Evolutionary conservation across 202 grass and related monocot genomes (phyloP).

Genomic region (Zoysia matrella): DNA sequence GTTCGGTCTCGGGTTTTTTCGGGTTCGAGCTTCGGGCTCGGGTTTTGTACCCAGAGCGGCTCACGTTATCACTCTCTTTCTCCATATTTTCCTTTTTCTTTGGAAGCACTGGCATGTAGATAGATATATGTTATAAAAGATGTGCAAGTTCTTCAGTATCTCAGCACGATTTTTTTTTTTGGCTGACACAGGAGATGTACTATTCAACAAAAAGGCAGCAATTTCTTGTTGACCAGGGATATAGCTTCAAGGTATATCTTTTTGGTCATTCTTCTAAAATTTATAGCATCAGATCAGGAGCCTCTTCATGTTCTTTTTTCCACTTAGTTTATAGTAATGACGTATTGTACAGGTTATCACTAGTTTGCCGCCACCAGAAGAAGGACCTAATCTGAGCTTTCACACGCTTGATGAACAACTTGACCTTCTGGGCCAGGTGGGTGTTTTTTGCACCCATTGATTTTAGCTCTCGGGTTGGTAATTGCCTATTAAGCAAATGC

Average conservation of each 20-base stretch:
- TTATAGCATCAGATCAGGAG: background rate
- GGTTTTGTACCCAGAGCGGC: no score
- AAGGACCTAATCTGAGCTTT: slow-evolving; percentile 68
- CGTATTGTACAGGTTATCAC: slow-evolving; percentile 70
- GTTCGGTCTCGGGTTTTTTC: no score
- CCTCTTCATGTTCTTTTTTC: slow-evolving; percentile 11
- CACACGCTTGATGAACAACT: slow-evolving; percentile 79
- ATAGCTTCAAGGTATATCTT: slow-evolving; percentile 92
- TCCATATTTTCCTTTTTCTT: slow-evolving; percentile 13
- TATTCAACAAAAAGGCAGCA: slow-evolving; percentile 99
- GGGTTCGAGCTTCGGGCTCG: no score
- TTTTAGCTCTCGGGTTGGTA: background rate
- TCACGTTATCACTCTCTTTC: slow-evolving; percentile 7
- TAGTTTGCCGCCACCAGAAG: slow-evolving; percentile 71
- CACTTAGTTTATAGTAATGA: slow-evolving; percentile 27
- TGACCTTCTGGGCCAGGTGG: slow-evolving; percentile 69
- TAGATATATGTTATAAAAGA: background rate
- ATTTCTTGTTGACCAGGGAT: slow-evolving; percentile 97
- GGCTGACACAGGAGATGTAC: slow-evolving; percentile 84
- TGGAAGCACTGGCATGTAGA: background rate
- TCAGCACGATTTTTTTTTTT: slow-evolving; percentile 27
- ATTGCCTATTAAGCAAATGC: slow-evolving; percentile 33
- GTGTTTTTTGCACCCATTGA: slow-evolving; percentile 25
- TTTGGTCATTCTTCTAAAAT: slow-evolving; percentile 17
- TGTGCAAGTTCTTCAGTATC: slow-evolving; percentile 12